phyloP scores from a whole-genome alignment of 192 early-diverging fungal species.

The Backusella westeae region DNA sequence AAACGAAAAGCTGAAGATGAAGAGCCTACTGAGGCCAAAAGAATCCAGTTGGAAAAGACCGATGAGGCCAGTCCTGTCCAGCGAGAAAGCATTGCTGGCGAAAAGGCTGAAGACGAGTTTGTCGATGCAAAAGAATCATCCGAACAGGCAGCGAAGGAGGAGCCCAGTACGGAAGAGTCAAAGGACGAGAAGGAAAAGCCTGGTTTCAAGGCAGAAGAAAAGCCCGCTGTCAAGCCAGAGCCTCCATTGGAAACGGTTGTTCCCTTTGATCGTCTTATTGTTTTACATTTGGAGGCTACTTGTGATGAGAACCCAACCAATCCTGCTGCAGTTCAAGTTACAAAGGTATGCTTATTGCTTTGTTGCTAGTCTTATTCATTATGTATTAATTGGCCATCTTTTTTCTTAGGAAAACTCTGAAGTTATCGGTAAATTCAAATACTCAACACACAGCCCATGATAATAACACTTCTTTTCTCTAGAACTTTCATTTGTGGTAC shows the following conservation, averaged over 20 bases:
- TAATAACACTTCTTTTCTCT: neutral
- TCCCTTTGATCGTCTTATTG: conserved; percentile 55
- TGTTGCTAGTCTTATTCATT: neutral
- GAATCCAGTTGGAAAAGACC: neutral
- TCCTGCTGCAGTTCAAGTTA: conserved; percentile 51
- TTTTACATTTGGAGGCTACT: conserved; percentile 70
- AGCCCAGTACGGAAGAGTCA: neutral
- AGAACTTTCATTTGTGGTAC: conserved; percentile 54
- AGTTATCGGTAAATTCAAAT: conserved; percentile 39
- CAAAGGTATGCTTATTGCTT: conserved; percentile 37
- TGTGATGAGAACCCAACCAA: conserved; percentile 68
- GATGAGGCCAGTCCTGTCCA: too few species aligned
- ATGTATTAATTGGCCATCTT: neutral
- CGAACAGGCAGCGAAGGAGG: neutral
- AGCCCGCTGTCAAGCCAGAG: neutral
- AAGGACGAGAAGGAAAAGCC: conserved; percentile 1
- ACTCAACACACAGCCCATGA: too few species aligned
- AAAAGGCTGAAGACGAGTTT: neutral
- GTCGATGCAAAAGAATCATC: neutral
- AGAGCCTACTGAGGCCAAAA: neutral
- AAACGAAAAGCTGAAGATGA: conserved; percentile 22
- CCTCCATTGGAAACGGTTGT: conserved; percentile 17
- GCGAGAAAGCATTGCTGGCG: neutral
- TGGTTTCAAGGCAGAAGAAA: neutral
- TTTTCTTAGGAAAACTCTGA: conserved; percentile 50